A percentile compares a stretch with the other conserved stretches of the same genome.
phyloP scores from a whole-genome alignment of 495 filamentous ascomycete species.

The Aspergillus saccharolyticus region DNA sequence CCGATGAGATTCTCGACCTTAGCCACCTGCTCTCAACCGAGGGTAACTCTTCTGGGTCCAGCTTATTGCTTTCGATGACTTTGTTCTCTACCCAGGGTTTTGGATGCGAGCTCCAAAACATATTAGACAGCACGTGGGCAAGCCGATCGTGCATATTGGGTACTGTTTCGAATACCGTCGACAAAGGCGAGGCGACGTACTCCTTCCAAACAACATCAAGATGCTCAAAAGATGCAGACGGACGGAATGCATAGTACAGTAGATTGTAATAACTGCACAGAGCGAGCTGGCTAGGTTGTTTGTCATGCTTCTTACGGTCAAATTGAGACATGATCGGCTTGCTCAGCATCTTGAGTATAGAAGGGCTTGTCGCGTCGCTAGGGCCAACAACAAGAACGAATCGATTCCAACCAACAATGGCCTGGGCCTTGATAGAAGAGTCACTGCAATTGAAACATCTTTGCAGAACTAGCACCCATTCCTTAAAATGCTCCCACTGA shows the following conservation, averaged over 20 bases:
- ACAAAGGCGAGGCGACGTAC: conserved; percentile 53
- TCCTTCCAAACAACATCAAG: conserved; percentile 77
- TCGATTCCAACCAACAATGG: conserved; percentile 77
- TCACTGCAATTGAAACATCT: conserved; percentile 81
- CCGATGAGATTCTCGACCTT: conserved; percentile 56
- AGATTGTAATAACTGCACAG: conserved; percentile 70
- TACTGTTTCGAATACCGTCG: conserved; percentile 28
- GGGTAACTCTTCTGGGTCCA: conserved; percentile 69
- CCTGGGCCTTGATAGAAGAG: conserved; percentile 62
- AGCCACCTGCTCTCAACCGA: conserved; percentile 81
- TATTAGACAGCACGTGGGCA: conserved; percentile 57
- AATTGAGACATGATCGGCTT: conserved; percentile 67
- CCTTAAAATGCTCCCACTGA: conserved; percentile 65
- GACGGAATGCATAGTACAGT: conserved; percentile 80
- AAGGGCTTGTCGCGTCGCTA: conserved; percentile 53
- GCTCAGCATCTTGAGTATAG: conserved; percentile 60
- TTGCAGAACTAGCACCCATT: conserved; percentile 73
- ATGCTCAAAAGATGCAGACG: conserved; percentile 53
- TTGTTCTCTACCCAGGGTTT: conserved; percentile 70
- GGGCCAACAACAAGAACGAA: conserved; percentile 67
- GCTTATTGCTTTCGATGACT: conserved; percentile 50
- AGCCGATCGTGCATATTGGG: conserved; percentile 45
- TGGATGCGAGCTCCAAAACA: conserved; percentile 61
- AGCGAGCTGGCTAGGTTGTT: conserved; percentile 54
- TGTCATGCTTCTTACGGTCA: conserved; percentile 54